Conservation (phyloP, 176 grass and related monocot genomes). For the Rhynchospora breviuscula region DNA sequence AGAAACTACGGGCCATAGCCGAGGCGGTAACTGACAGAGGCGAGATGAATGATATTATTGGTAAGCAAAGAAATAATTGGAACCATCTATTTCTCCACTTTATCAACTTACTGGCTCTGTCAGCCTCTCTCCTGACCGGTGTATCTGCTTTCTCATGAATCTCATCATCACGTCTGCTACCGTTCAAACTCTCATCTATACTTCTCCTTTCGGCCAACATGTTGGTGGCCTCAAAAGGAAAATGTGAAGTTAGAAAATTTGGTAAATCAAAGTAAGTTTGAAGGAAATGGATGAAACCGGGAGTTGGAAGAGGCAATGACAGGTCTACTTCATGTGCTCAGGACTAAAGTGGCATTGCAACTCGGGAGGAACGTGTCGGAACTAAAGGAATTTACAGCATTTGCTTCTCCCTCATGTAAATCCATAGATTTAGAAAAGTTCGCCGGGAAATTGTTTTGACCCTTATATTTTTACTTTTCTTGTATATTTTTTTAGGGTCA, state of each 20-base stretch:
- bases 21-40: slow-evolving; percentile 19
- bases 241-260: neutral
- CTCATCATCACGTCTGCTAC: neutral
- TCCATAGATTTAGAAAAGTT: slow-evolving; percentile 9
- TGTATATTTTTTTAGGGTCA: no score
- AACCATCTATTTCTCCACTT: slow-evolving; percentile 31
- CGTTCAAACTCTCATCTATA: slow-evolving; percentile 32
- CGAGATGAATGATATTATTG: slow-evolving; percentile 39
- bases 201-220: slow-evolving; percentile 26
- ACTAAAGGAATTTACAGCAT: slow-evolving; percentile 11
- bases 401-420: neutral
- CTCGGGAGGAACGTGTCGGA: slow-evolving; percentile 16
- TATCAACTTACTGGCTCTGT: slow-evolving; percentile 25
- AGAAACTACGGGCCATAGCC: slow-evolving; percentile 23
- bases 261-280: neutral
- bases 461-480: no score
- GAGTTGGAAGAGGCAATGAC: slow-evolving; percentile 31
- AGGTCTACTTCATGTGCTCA: slow-evolving; percentile 11
- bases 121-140: slow-evolving; percentile 21
- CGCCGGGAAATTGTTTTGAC: slow-evolving; percentile 25
- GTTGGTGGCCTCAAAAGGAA: slow-evolving; percentile 34
- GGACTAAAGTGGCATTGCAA: slow-evolving; percentile 22
- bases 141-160: neutral
- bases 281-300: slow-evolving; percentile 22
- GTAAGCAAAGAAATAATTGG: slow-evolving; percentile 32